phyloP scores from a whole-genome alignment of 2,329 filamentous ascomycete species.

The Microsporum audouinii region DNA sequence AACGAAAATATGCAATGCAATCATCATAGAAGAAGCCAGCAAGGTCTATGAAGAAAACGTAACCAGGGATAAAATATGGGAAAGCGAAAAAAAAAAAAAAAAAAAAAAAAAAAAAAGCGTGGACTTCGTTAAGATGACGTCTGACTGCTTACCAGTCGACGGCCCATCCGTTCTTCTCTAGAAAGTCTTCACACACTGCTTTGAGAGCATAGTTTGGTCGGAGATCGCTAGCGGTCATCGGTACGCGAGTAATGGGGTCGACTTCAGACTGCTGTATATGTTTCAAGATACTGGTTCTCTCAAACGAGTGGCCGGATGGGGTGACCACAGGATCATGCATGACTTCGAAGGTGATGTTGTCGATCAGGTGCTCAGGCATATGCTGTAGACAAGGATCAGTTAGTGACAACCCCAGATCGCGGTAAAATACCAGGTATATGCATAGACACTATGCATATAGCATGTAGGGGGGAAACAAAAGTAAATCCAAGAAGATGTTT shows the following conservation, averaged over 20 bases:
- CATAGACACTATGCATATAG: neutral
- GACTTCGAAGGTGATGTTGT: conserved; percentile 40
- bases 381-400: conserved; percentile 21
- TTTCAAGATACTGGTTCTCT: conserved; percentile 72
- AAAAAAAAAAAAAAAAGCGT: neutral
- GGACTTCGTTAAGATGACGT: neutral
- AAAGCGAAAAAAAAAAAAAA: neutral
- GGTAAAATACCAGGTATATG: neutral
- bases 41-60: conserved; percentile 1
- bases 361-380: conserved; percentile 39
- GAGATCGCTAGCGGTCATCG: conserved; percentile 56
- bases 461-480: neutral
- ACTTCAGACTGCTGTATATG: conserved; percentile 63
- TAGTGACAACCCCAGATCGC: neutral
- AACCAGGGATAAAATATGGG: neutral
- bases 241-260: conserved; percentile 75
- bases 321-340: conserved; percentile 43
- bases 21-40: neutral
- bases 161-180: conserved; percentile 81
- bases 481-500: neutral
- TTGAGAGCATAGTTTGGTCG: conserved; percentile 72
- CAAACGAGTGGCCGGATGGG: conserved; percentile 81
- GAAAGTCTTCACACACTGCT: conserved; percentile 72
- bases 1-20: neutral
- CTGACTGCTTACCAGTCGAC: conserved; percentile 59